These are phyloP conservation scores for Volvox carteri DNA, from an alignment of 163 green algal genomes.

Conservation along the genomic window DNA sequence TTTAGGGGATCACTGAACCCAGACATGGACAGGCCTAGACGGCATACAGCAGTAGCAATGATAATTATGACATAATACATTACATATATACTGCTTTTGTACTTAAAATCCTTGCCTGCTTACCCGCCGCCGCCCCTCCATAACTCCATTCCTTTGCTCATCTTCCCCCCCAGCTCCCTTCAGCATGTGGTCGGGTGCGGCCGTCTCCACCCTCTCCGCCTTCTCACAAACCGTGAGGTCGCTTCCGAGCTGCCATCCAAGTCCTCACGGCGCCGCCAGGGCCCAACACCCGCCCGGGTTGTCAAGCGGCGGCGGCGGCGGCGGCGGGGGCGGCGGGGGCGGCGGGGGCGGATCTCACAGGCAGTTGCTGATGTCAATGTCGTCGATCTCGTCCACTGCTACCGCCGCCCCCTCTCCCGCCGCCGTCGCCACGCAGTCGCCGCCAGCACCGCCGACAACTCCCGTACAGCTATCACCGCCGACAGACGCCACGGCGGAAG, in stretches of 20 bases:
- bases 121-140: not conserved
- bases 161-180: not conserved
- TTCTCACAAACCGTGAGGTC: not conserved
- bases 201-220: slow-evolving; percentile 22
- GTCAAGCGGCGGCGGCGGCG: not conserved
- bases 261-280: not conserved
- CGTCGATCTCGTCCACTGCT: not conserved
- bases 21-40: too few relatives aligned
- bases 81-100: too few relatives aligned
- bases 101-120: too few relatives aligned
- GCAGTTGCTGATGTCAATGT: too few relatives aligned
- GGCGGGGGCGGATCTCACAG: too few relatives aligned
- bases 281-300: not conserved
- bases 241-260: slow-evolving; percentile 5
- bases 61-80: too few relatives aligned
- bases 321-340: too few relatives aligned
- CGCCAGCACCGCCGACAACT: not conserved
- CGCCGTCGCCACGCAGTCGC: not conserved
- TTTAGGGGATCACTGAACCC: too few relatives aligned
- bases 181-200: slow-evolving; percentile 44
- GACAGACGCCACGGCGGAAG: not conserved
- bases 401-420: too few relatives aligned
- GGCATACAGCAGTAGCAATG: too few relatives aligned
- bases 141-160: not conserved
- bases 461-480: not conserved